These are phyloP conservation scores for Erythrophleum fordii DNA, from an alignment of 306 rosid genomes.

Conservation along the genomic window DNA sequence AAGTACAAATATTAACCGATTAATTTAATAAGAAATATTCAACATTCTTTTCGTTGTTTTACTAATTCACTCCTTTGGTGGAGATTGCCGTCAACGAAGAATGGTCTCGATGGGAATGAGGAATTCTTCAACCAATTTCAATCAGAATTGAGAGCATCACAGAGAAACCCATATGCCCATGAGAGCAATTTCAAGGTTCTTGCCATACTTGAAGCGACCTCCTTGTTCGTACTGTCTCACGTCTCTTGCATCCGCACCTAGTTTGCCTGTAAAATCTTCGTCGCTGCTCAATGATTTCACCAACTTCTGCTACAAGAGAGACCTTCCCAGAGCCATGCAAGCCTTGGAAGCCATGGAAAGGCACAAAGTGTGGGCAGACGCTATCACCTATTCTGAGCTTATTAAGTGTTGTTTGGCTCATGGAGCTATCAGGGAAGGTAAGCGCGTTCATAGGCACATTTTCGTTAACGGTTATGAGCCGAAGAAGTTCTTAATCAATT, in stretches of 20 bases:
- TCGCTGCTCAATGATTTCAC: slow-evolving; percentile 55
- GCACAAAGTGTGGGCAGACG: slow-evolving; percentile 57
- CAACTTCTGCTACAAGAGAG: slow-evolving; percentile 59
- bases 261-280: slow-evolving; percentile 39
- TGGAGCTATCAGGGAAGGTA: slow-evolving; percentile 64
- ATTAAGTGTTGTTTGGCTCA: slow-evolving; percentile 81
- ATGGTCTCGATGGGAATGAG: neutral
- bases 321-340: slow-evolving; percentile 73
- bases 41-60: too few relatives aligned
- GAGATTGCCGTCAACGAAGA: too few relatives aligned
- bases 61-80: too few relatives aligned
- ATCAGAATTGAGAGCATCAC: neutral
- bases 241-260: slow-evolving; percentile 30
- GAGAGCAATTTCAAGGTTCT: slow-evolving; percentile 51
- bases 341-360: slow-evolving; percentile 74
- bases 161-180: slow-evolving; percentile 12
- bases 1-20: too few relatives aligned
- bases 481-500: slow-evolving; percentile 62
- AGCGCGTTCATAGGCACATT: slow-evolving; percentile 68
- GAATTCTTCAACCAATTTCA: neutral
- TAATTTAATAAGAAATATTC: too few relatives aligned
- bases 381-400: slow-evolving; percentile 74
- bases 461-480: slow-evolving; percentile 69
- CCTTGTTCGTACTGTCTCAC: slow-evolving; percentile 37
- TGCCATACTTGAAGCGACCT: slow-evolving; percentile 30